These are phyloP conservation scores for Neurospora sp. DNA, from an alignment of 495 filamentous ascomycete species.

Conservation along the genomic window DNA sequence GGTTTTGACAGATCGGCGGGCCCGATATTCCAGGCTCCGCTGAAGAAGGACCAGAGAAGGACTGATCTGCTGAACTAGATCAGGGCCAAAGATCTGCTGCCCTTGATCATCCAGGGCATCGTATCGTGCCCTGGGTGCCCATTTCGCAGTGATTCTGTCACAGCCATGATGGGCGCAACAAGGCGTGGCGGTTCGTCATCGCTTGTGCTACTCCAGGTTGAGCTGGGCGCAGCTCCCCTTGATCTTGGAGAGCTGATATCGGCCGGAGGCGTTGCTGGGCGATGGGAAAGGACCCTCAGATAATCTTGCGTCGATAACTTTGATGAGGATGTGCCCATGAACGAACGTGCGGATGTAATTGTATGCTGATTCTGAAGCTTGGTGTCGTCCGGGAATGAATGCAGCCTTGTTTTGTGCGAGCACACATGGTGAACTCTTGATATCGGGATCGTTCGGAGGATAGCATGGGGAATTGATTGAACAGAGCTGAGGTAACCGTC, in stretches of 20 bases:
- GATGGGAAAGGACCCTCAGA: background rate
- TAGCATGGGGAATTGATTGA: background rate
- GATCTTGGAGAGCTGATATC: background rate
- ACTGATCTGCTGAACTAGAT: background rate
- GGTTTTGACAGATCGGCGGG: background rate
- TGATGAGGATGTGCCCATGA: background rate
- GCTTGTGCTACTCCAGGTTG: slow-evolving; percentile 3
- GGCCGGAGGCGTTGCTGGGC: background rate
- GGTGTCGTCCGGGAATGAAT: background rate
- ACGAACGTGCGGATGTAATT: background rate
- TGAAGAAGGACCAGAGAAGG: background rate
- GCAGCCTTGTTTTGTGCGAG: background rate
- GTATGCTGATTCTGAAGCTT: background rate
- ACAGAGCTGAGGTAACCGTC: background rate
- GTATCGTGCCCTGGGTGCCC: background rate
- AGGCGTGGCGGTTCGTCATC: slow-evolving; percentile 2
- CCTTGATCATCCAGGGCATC: background rate
- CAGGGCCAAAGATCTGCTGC: background rate
- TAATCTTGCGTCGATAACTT: background rate
- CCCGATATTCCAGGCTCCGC: background rate
- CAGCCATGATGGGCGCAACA: background rate
- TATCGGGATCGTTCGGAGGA: background rate
- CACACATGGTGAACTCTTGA: background rate
- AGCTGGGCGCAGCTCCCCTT: background rate
- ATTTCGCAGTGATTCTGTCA: background rate